Base-by-base conservation (phyloP, 306 rosid genomes). In the Quercus berberidifolia region DNA sequence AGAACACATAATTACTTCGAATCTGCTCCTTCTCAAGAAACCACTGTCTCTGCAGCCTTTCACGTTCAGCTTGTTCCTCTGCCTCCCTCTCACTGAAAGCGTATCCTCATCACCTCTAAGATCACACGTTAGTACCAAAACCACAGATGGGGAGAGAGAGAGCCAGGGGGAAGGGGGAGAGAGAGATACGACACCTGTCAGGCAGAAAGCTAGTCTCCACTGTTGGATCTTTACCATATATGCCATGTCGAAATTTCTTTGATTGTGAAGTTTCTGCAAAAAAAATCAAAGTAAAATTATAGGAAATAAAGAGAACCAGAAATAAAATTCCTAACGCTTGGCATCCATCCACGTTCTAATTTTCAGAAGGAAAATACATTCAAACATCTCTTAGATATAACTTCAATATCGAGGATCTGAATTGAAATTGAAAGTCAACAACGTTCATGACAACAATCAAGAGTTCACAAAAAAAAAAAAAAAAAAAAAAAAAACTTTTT, bases 41-140 rank as follows among this genome's bases (percentile, higher is more conserved):
- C 99, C 99, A 95, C 76, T 87, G 98, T 81, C 67, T 93, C 78
- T 80, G 87, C 83, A 95, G 75, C 87, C 92, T 95, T 89, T 95
- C 99, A 83, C 99, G 97, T 79, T 93, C 98, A 72, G 98, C 97
- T 89, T 93, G 94, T 75, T 95, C 98, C 91, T 90, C 98, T 30
- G 99, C 99, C 90, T 91, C 99, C 71, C 99, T 89, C 98, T 95
- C 99, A 91, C 98, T 95, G 91, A 89, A 85, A 91, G 82, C 82
- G 69, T 76, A 87, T 84, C 88, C 89, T 87, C 92, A 85, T 76
- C 90, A 83, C 87, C 91, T 90, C 96, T 89, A 94, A 83, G 92
- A 90, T 86, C 86, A 73, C 59, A 84, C 41, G 87, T 91, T 89
- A 90, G 94, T 78, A 81, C 60, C 81, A 80, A 46, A 49, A 60